phyloP scores from a whole-genome alignment of 768 basidiomycete species.

The Galerina marginata region DNA sequence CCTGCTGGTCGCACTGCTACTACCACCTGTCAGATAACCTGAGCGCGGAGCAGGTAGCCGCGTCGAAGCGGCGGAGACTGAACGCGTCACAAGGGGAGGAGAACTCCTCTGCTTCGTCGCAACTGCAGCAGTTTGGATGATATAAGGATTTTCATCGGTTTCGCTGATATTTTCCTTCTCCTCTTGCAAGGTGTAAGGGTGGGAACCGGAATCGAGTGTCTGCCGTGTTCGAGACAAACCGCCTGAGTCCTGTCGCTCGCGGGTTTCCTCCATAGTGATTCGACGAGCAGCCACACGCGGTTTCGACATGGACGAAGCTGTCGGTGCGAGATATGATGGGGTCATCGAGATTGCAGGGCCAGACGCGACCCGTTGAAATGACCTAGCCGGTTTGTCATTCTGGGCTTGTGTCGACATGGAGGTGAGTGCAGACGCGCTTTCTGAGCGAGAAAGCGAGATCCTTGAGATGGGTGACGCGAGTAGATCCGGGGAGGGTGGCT shows the following conservation, averaged over 20 bases:
- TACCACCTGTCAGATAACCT: constrained; percentile 27
- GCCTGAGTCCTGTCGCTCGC: constrained; percentile 28
- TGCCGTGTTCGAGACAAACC: constrained; percentile 30
- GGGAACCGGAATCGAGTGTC: constrained; percentile 27
- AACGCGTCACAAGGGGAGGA: constrained; percentile 39
- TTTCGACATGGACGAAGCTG: constrained; percentile 39
- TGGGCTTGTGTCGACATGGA: constrained; percentile 31
- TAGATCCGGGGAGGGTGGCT: constrained; percentile 40
- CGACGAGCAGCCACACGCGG: constrained; percentile 44
- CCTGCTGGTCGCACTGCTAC: constrained; percentile 23
- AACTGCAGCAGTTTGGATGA: constrained; percentile 27
- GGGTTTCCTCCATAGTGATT: constrained; percentile 47
- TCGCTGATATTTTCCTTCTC: constrained; percentile 57
- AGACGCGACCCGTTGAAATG: constrained; percentile 72
- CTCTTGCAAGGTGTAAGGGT: constrained; percentile 41
- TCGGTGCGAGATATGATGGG: constrained; percentile 37
- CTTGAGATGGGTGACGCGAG: constrained; percentile 47
- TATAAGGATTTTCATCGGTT: constrained; percentile 42
- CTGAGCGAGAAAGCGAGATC: constrained; percentile 67
- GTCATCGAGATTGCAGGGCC: constrained; percentile 51
- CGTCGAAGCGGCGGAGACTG: constrained; percentile 30
- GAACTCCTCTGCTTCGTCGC: constrained; percentile 35
- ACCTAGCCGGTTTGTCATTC: constrained; percentile 46
- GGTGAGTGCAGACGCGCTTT: constrained; percentile 50
- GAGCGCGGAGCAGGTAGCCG: constrained; percentile 29